These are phyloP conservation scores for Fusarium mangiferae DNA, from an alignment of 2,329 filamentous ascomycete genomes.

Conservation along the genomic window DNA sequence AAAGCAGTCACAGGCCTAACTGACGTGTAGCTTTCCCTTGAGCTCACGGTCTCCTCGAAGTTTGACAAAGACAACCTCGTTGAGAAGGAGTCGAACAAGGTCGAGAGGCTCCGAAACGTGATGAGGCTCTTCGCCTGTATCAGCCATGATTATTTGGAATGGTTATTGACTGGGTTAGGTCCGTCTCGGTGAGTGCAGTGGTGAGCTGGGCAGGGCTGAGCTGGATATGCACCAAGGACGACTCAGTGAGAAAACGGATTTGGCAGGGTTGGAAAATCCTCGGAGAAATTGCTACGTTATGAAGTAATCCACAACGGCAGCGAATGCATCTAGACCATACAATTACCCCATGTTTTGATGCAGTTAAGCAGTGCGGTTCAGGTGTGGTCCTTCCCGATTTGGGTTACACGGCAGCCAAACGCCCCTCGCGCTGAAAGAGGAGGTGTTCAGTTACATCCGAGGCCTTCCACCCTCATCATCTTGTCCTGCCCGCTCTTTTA, in stretches of 20 bases:
- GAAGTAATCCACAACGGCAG: background rate
- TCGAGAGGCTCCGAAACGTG: conserved; percentile 92
- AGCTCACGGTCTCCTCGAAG: conserved; percentile 94
- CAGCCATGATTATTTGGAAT: conserved; percentile 73
- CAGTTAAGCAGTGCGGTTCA: conserved; percentile 20
- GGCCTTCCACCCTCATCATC: conserved; percentile 13
- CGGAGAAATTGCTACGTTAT: conserved; percentile 28
- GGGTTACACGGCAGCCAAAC: conserved; percentile 40
- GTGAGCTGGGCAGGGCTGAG: conserved; percentile 3
- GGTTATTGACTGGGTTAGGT: background rate
- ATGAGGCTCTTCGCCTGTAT: conserved; percentile 77
- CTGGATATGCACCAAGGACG: conserved; percentile 26
- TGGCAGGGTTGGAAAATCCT: conserved; percentile 40
- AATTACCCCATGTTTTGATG: conserved; percentile 30
- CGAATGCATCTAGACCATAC: conserved; percentile 13
- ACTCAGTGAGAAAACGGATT: conserved; percentile 36
- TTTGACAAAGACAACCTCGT: conserved; percentile 98
- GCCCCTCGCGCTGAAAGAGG: conserved; percentile 30
- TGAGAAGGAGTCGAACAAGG: conserved; percentile 91
- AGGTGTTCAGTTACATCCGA: conserved; percentile 23
- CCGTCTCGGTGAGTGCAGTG: conserved; percentile 5
- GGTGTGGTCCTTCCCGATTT: conserved; percentile 25
- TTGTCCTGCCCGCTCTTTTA: background rate
- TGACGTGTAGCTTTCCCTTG: conserved; percentile 92
- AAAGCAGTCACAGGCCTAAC: conserved; percentile 42